phyloP scores from a whole-genome alignment of 164 flowering plant species.

The Tinospora cordifolia region DNA sequence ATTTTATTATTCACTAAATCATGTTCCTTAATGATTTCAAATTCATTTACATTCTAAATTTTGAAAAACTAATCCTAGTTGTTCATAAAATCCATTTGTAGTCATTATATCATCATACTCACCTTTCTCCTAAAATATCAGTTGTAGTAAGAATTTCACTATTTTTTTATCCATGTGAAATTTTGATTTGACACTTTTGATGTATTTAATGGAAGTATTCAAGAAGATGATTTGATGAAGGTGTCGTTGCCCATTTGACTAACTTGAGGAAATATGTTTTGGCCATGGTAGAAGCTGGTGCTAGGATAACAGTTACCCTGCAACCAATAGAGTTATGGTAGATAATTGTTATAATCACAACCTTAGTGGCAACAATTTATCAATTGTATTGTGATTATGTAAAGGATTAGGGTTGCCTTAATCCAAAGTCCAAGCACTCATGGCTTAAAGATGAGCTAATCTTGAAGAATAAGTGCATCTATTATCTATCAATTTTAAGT shows the following conservation, averaged over 20 bases:
- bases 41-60: too few relatives aligned
- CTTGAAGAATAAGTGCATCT: slow-evolving; percentile 63
- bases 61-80: too few relatives aligned
- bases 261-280: slow-evolving; percentile 97
- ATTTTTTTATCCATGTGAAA: too few relatives aligned
- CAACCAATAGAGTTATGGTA: slow-evolving; percentile 47
- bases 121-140: too few relatives aligned
- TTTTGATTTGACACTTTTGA: too few relatives aligned
- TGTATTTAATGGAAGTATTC: too few relatives aligned
- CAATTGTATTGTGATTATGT: slow-evolving; percentile 97
- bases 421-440: slow-evolving; percentile 54
- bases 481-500: slow-evolving; percentile 79
- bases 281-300: slow-evolving; percentile 97
- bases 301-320: slow-evolving; percentile 57
- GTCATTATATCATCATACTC: too few relatives aligned
- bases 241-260: slow-evolving; percentile 47
- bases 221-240: slow-evolving; percentile 83
- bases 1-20: too few relatives aligned
- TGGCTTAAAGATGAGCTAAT: slow-evolving; percentile 84
- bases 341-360: slow-evolving; percentile 51
- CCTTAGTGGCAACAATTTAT: slow-evolving; percentile 68
- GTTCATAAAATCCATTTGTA: too few relatives aligned
- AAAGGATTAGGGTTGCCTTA: slow-evolving; percentile 83
- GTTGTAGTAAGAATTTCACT: too few relatives aligned
- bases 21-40: too few relatives aligned